Conservation (phyloP, 2,329 filamentous ascomycete species). For the Colletotrichum orbiculare region DNA sequence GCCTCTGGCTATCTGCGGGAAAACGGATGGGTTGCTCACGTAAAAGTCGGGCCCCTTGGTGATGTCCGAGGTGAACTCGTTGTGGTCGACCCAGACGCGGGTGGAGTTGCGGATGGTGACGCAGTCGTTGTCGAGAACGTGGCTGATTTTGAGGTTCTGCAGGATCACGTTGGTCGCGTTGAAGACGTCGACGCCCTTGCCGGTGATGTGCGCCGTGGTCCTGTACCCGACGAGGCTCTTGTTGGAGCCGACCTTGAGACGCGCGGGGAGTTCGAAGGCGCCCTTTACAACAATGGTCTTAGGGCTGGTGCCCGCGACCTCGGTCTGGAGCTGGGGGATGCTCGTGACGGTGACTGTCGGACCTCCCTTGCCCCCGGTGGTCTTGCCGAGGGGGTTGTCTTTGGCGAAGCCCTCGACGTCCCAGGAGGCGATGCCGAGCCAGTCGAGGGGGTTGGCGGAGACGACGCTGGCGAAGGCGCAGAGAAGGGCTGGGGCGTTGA, state of each 20-base stretch:
- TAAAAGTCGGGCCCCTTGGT: conserved; percentile 51
- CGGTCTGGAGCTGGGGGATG: conserved; percentile 54
- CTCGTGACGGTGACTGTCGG: conserved; percentile 59
- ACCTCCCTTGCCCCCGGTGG: conserved; percentile 55
- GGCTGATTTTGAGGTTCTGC: conserved; percentile 49
- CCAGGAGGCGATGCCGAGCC: conserved; percentile 41
- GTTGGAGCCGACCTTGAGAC: conserved; percentile 57
- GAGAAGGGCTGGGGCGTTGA: conserved; percentile 19
- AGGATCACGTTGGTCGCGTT: conserved; percentile 53
- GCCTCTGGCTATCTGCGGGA: too few species aligned
- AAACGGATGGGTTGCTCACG: conserved; percentile 34
- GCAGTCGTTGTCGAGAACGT: conserved; percentile 53
- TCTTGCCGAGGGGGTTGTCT: conserved; percentile 50
- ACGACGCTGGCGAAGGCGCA: conserved; percentile 14
- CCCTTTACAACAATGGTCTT: conserved; percentile 57
- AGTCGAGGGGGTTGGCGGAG: conserved; percentile 36
- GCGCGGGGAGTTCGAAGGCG: conserved; percentile 51
- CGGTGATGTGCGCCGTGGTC: conserved; percentile 47
- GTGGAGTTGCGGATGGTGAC: conserved; percentile 58
- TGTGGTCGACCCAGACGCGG: conserved; percentile 60
- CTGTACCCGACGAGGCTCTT: conserved; percentile 54
- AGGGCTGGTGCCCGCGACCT: conserved; percentile 54
- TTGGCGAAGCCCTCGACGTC: conserved; percentile 41
- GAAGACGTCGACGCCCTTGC: conserved; percentile 49
- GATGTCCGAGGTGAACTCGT: conserved; percentile 57